Evolutionary conservation across 2,329 filamentous ascomycete genomes (phyloP).

Genomic region (Ceratocystiopsis sp.): DNA sequence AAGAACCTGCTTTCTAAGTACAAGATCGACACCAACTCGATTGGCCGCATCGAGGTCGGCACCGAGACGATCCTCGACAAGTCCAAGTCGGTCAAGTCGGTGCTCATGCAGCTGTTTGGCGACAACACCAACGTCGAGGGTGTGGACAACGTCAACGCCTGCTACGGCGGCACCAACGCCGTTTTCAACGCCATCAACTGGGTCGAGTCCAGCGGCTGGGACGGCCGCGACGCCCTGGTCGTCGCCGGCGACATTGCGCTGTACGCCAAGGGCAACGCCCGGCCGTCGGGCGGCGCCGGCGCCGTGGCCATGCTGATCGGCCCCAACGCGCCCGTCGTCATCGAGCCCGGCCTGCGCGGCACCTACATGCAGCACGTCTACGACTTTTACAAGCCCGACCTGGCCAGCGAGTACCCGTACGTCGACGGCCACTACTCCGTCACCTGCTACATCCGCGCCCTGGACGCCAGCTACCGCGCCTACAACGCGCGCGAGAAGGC

Average conservation of each 20-base stretch:
- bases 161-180: slow-evolving; percentile 75
- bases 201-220: slow-evolving; percentile 76
- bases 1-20: slow-evolving; percentile 70
- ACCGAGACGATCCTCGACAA: slow-evolving; percentile 79
- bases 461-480: slow-evolving; percentile 66
- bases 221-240: slow-evolving; percentile 66
- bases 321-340: slow-evolving; percentile 57
- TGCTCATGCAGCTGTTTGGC: slow-evolving; percentile 73
- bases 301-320: slow-evolving; percentile 65
- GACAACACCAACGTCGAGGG: slow-evolving; percentile 75
- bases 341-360: slow-evolving; percentile 64
- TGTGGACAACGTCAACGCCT: slow-evolving; percentile 69
- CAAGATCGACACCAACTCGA: slow-evolving; percentile 59
- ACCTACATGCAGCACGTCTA: slow-evolving; percentile 72
- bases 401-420: slow-evolving; percentile 74
- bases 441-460: slow-evolving; percentile 65
- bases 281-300: slow-evolving; percentile 66
- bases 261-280: slow-evolving; percentile 68
- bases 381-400: slow-evolving; percentile 82
- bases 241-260: slow-evolving; percentile 71
- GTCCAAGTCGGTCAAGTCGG: slow-evolving; percentile 80
- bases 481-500: slow-evolving; percentile 59
- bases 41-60: slow-evolving; percentile 70
- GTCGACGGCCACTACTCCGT: slow-evolving; percentile 73
- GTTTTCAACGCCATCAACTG: slow-evolving; percentile 73